Percentiles rank a stretch among this genome's conserved stretches.
Evolutionary conservation across 2,329 filamentous ascomycete species (phyloP).

Genomic region (Albophoma yamanashiensis): DNA sequence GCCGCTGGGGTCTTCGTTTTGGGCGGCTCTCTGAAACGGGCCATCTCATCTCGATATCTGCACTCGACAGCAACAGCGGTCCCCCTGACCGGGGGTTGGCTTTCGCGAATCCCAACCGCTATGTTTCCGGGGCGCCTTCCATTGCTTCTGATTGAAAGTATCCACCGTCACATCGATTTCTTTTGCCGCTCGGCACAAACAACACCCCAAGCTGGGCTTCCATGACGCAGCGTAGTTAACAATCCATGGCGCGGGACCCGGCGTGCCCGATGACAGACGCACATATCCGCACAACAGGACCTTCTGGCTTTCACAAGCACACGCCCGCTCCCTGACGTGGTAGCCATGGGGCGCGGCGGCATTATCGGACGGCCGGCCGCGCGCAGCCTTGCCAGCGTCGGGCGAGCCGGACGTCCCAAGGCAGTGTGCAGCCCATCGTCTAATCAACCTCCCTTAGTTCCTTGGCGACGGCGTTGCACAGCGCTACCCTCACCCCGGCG

Average conservation of each 20-base stretch:
- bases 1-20: neutral
- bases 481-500: slow-evolving; percentile 75
- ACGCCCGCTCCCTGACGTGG: neutral
- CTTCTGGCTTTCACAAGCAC: neutral
- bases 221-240: neutral
- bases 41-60: neutral
- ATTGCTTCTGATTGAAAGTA: neutral
- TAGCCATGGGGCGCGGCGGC: neutral
- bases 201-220: neutral
- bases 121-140: neutral
- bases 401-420: neutral
- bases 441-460: slow-evolving; percentile 35
- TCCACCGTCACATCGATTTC: neutral
- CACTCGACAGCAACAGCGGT: neutral
- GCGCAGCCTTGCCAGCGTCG: neutral
- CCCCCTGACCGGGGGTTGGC: neutral
- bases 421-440: slow-evolving; percentile 3
- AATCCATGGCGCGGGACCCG: neutral
- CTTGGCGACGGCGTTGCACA: slow-evolving; percentile 55
- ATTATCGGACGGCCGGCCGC: neutral
- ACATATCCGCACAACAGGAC: neutral
- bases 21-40: slow-evolving; percentile 1
- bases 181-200: neutral
- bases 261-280: neutral
- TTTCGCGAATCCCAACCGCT: neutral